Conservation (phyloP, 176 grass and related monocot species). For the Bolboschoenus planiculmis region DNA sequence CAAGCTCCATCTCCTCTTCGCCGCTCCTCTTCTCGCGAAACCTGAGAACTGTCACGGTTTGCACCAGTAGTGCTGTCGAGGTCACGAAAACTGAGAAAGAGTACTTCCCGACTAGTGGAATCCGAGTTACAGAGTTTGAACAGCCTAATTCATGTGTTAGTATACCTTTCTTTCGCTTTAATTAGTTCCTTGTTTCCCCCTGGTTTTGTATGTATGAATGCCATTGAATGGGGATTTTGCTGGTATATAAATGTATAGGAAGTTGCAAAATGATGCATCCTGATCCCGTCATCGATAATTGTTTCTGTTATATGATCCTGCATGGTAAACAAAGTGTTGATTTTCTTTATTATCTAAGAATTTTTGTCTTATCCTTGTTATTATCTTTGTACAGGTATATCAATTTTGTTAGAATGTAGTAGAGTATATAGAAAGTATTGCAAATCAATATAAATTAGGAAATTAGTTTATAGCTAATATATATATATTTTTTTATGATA, state of each 20-base stretch:
- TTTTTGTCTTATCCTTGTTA: neutral
- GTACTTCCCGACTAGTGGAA: slow-evolving; percentile 26
- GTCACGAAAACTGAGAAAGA: slow-evolving; percentile 23
- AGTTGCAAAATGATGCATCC: neutral
- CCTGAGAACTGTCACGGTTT: slow-evolving; percentile 8
- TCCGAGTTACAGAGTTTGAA: slow-evolving; percentile 41
- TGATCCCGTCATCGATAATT: neutral
- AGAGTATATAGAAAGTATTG: neutral
- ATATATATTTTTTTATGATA: neutral
- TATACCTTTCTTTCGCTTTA: neutral
- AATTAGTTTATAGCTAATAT: neutral
- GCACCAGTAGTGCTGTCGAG: slow-evolving; percentile 30
- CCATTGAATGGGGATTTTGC: neutral
- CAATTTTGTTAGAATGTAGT: neutral
- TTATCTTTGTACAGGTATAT: neutral
- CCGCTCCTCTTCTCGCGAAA: neutral
- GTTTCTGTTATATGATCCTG: neutral
- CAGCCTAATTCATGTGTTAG: slow-evolving; percentile 51
- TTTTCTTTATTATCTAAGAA: neutral
- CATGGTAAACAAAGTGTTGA: neutral
- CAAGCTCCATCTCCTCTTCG: slow-evolving; percentile 4
- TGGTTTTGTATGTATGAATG: neutral
- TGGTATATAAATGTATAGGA: neutral
- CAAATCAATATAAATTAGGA: neutral
- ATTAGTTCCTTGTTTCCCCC: neutral